Percentiles rank a stretch among this genome's conserved stretches.
phyloP scores from a whole-genome alignment of 805 yeast genomes.

The Candida schatavii region DNA sequence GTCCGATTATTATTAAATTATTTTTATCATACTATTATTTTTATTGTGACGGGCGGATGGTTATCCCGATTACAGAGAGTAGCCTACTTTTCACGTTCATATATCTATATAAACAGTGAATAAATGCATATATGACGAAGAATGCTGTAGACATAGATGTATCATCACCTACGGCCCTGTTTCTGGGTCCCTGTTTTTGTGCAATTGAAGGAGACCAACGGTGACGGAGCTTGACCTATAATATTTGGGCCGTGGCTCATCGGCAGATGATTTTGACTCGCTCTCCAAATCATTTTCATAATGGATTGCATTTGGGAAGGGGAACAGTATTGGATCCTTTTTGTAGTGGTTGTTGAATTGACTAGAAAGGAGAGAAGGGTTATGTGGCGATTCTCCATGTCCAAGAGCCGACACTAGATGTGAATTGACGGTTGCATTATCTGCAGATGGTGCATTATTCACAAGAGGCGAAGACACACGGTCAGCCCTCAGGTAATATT shows the following conservation, averaged over 20 bases:
- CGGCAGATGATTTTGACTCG: conserved; percentile 15
- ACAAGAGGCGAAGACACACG: conserved; percentile 33
- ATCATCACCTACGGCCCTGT: background rate
- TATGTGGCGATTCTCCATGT: conserved; percentile 2
- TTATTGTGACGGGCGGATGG: too few relatives aligned
- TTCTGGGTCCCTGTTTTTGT: conserved; percentile 6
- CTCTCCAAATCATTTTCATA: conserved; percentile 33
- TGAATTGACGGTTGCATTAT: conserved; percentile 20
- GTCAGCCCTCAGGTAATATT: conserved; percentile 3
- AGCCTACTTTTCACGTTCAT: background rate
- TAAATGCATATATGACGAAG: background rate
- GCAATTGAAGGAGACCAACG: conserved; percentile 36
- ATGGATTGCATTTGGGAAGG: conserved; percentile 41
- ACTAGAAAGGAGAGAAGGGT: conserved; percentile 16
- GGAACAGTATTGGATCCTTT: conserved; percentile 41
- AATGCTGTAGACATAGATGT: background rate
- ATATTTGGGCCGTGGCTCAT: conserved; percentile 23
- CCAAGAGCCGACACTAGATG: conserved; percentile 15
- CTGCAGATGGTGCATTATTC: conserved; percentile 25
- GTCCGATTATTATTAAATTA: background rate
- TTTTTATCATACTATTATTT: conserved; percentile 2
- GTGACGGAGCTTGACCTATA: conserved; percentile 40
- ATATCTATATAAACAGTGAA: too few relatives aligned
- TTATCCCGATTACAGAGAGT: too few relatives aligned
- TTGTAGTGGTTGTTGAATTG: conserved; percentile 46